phyloP scores from a whole-genome alignment of 2,329 filamentous ascomycete species.

The Leptographium flavum region DNA sequence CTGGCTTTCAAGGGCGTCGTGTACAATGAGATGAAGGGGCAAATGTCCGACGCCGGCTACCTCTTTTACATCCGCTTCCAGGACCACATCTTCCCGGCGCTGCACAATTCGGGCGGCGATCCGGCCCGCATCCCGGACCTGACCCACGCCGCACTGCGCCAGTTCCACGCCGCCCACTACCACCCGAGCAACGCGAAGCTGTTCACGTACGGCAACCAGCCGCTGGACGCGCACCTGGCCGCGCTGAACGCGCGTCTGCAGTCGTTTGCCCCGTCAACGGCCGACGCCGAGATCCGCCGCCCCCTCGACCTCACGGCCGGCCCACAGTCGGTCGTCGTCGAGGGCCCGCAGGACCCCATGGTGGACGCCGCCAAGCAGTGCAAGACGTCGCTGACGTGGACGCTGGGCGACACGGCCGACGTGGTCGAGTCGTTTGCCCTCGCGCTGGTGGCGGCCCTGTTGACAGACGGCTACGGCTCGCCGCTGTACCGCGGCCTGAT shows the following conservation, averaged over 20 bases:
- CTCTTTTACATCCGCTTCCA: slow-evolving; percentile 92
- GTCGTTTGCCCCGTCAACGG: slow-evolving; percentile 53
- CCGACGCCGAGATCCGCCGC: slow-evolving; percentile 56
- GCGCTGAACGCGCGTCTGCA: slow-evolving; percentile 64
- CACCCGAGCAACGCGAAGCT: slow-evolving; percentile 96
- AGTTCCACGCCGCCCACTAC: slow-evolving; percentile 86
- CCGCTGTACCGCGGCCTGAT: slow-evolving; percentile 82
- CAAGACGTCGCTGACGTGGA: slow-evolving; percentile 90
- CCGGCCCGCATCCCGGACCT: slow-evolving; percentile 92
- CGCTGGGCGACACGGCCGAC: slow-evolving; percentile 70
- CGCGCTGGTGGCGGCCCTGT: slow-evolving; percentile 63
- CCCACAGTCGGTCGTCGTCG: slow-evolving; percentile 53
- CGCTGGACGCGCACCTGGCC: slow-evolving; percentile 63
- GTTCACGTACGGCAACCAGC: slow-evolving; percentile 90
- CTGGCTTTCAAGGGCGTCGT: slow-evolving; percentile 95
- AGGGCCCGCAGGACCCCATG: slow-evolving; percentile 75
- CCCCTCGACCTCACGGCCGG: slow-evolving; percentile 56
- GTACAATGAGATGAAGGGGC: slow-evolving; percentile 99
- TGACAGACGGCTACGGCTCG: slow-evolving; percentile 91
- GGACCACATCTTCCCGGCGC: slow-evolving; percentile 82
- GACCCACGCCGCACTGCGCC: slow-evolving; percentile 76
- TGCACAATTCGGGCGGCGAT: slow-evolving; percentile 95
- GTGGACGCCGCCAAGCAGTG: slow-evolving; percentile 75
- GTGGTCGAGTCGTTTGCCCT: slow-evolving; percentile 81
- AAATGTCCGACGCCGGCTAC: slow-evolving; percentile 95